Evolutionary conservation across 148 eudicot genomes (phyloP).

Genomic region (Rhododendron ovatum): DNA sequence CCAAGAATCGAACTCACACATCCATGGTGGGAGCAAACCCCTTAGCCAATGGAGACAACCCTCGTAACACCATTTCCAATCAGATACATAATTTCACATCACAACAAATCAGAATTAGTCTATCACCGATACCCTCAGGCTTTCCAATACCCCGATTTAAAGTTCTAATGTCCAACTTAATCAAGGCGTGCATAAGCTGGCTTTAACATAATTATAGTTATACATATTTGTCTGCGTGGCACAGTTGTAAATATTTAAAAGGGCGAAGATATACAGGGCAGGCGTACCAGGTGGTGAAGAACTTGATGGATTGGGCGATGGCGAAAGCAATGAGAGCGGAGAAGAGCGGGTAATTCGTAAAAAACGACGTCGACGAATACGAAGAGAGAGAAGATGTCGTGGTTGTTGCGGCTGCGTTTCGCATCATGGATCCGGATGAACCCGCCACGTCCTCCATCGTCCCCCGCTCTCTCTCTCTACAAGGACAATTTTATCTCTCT

Average conservation of each 20-base stretch:
- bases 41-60: not conserved
- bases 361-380: constrained; percentile 8
- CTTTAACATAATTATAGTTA: no score
- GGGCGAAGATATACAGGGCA: not conserved
- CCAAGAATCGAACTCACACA: no score
- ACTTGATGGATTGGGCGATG: constrained; percentile 26
- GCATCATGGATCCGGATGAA: constrained; percentile 15
- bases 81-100: not conserved
- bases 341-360: constrained; percentile 25
- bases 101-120: not conserved
- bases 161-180: not conserved
- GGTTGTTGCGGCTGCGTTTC: not conserved
- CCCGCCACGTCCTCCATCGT: constrained; percentile 14
- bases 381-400: not conserved
- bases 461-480: not conserved
- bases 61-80: not conserved
- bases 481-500: not conserved
- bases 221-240: no score
- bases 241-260: no score
- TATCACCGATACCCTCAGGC: not conserved
- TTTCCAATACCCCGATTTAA: not conserved
- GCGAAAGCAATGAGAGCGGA: constrained; percentile 31
- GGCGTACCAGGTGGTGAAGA: constrained; percentile 24
- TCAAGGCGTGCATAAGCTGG: no score
- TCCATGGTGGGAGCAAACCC: not conserved